phyloP scores from a whole-genome alignment of 108 stramenopile species.

The Parietichytrium sp. region DNA sequence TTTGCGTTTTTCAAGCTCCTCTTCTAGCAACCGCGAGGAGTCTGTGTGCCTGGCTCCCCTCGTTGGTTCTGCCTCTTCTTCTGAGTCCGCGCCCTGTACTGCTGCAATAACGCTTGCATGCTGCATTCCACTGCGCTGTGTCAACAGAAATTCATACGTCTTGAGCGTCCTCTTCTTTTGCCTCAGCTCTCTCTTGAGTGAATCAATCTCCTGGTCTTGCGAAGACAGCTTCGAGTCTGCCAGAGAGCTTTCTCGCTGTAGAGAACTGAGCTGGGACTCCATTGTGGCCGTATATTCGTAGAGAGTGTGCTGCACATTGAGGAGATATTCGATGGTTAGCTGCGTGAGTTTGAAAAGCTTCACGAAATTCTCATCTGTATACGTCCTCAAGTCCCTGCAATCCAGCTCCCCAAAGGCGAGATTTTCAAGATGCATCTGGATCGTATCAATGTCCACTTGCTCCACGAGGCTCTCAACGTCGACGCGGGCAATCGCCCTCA shows the following conservation, averaged over 20 bases:
- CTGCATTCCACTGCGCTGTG: neutral
- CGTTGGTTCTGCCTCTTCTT: too few relatives aligned
- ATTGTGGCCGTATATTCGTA: neutral
- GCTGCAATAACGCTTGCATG: neutral
- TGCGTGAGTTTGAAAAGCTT: conserved; percentile 35
- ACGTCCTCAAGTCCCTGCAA: neutral
- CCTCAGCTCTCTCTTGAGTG: neutral
- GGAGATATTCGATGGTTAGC: conserved; percentile 39
- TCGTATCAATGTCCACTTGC: conserved; percentile 34
- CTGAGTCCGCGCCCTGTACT: neutral
- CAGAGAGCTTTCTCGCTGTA: neutral
- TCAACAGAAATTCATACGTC: neutral
- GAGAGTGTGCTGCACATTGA: conserved; percentile 34
- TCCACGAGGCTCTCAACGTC: conserved; percentile 23
- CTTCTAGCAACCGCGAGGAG: too few relatives aligned
- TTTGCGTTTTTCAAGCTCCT: neutral
- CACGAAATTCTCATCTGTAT: neutral
- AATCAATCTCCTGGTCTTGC: neutral
- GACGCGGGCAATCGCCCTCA: neutral
- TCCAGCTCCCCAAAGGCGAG: neutral
- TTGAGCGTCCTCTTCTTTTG: neutral
- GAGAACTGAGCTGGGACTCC: neutral
- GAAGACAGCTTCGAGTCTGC: neutral
- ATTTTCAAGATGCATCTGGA: conserved; percentile 25
- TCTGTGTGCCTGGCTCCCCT: too few relatives aligned